Conservation (phyloP, 345 rosid genomes). For the Litchi chinensis region DNA sequence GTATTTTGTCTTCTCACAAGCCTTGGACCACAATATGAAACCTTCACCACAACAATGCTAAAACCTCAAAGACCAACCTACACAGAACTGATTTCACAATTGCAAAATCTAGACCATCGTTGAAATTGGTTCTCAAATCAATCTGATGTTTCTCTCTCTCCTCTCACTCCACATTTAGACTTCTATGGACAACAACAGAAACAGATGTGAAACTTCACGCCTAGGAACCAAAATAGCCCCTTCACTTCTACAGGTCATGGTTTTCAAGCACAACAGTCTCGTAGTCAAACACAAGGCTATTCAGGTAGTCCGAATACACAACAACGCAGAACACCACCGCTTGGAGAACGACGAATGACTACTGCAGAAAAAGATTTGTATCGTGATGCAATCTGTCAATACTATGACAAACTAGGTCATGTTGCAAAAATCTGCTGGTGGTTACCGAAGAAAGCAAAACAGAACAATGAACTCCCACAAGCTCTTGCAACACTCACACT, state of each 20-base stretch:
- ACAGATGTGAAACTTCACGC: neutral
- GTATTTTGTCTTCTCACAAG: conserved; percentile 12
- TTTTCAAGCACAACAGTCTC: conserved; percentile 15
- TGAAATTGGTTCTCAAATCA: conserved; percentile 3
- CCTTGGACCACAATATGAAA: conserved; percentile 16
- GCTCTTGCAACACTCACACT: neutral
- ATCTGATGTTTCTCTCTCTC: neutral
- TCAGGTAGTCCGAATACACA: neutral
- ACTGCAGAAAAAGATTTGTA: neutral
- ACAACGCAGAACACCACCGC: neutral
- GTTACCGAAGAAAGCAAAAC: neutral
- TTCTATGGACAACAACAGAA: conserved; percentile 16
- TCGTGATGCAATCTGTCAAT: neutral
- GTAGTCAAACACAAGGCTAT: neutral
- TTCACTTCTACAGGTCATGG: conserved; percentile 1
- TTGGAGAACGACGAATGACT: neutral
- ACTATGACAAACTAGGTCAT: neutral
- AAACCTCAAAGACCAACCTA: conserved; percentile 18
- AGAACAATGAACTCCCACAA: conserved; percentile 1
- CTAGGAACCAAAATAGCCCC: neutral
- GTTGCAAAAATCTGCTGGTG: neutral
- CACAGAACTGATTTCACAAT: conserved; percentile 11
- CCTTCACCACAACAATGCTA: conserved; percentile 13
- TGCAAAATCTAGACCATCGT: conserved; percentile 9
- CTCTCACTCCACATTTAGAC: conserved; percentile 7